phyloP scores from a whole-genome alignment of 2,329 filamentous ascomycete genomes.

The Hymenoscyphus linearis region DNA sequence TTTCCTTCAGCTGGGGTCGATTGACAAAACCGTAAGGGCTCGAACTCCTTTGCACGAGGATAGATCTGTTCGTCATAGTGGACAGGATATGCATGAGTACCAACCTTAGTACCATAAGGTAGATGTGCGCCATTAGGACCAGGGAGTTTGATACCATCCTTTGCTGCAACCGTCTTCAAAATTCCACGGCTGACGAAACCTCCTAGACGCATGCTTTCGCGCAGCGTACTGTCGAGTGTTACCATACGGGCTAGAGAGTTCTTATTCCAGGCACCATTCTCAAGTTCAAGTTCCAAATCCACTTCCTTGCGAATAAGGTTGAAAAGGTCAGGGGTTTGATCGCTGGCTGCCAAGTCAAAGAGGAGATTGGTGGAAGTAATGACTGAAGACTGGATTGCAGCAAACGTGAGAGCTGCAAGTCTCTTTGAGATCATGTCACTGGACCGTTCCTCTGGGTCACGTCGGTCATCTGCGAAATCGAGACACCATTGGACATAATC shows the following conservation, averaged over 20 bases:
- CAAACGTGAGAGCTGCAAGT: slow-evolving; percentile 25
- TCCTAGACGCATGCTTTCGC: slow-evolving; percentile 39
- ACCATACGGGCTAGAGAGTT: slow-evolving; percentile 34
- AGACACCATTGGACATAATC: slow-evolving; percentile 40
- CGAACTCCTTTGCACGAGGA: slow-evolving; percentile 13
- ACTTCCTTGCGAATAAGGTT: slow-evolving; percentile 36
- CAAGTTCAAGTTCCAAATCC: slow-evolving; percentile 26
- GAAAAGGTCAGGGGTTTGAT: slow-evolving; percentile 36
- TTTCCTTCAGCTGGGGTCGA: not conserved
- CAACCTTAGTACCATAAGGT: slow-evolving; percentile 35
- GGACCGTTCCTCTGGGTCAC: slow-evolving; percentile 36
- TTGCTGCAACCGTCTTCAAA: slow-evolving; percentile 27
- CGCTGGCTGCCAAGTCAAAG: slow-evolving; percentile 34
- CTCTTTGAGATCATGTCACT: slow-evolving; percentile 28
- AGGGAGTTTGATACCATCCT: slow-evolving; percentile 38
- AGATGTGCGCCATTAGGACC: slow-evolving; percentile 25
- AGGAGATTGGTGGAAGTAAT: slow-evolving; percentile 38
- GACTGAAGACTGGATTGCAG: slow-evolving; percentile 34
- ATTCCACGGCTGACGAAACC: slow-evolving; percentile 27
- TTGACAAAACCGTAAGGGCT: slow-evolving; percentile 19
- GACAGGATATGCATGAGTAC: slow-evolving; percentile 22
- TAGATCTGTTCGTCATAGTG: slow-evolving; percentile 22
- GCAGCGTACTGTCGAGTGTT: slow-evolving; percentile 37
- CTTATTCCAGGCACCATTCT: slow-evolving; percentile 37
- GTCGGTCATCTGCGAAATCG: slow-evolving; percentile 32